phyloP scores from a whole-genome alignment of 1,139 yeast species.

The Kodamaea plutei region DNA sequence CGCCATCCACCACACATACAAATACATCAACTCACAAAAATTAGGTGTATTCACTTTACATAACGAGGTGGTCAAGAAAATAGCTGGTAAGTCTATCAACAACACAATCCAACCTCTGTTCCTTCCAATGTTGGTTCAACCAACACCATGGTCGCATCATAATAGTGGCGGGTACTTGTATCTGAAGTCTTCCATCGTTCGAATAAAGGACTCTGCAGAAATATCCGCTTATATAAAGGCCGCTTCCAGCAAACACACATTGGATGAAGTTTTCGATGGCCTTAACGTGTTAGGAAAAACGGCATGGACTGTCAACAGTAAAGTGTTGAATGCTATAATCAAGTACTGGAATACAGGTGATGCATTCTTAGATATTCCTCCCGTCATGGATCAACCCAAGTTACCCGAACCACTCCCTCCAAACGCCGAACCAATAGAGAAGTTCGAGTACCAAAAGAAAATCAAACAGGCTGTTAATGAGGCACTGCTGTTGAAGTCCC shows the following conservation, averaged over 20 bases:
- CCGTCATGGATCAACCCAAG: conserved; percentile 45
- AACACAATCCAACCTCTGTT: conserved; percentile 81
- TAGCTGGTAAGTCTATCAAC: conserved; percentile 64
- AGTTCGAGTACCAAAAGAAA: conserved; percentile 62
- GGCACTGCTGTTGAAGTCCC: conserved; percentile 69
- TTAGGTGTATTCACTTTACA: conserved; percentile 82
- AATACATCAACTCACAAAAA: conserved; percentile 71
- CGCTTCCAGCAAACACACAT: conserved; percentile 66
- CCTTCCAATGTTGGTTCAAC: conserved; percentile 89
- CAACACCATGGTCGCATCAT: conserved; percentile 80
- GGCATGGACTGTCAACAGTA: conserved; percentile 87
- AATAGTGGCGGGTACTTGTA: conserved; percentile 81
- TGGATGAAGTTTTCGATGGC: conserved; percentile 71
- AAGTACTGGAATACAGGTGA: conserved; percentile 86
- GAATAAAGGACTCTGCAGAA: conserved; percentile 86
- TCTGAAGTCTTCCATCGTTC: conserved; percentile 57
- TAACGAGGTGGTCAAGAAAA: conserved; percentile 56
- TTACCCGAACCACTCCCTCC: conserved; percentile 65
- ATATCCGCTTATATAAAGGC: conserved; percentile 84
- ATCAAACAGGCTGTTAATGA: conserved; percentile 57
- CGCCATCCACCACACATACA: conserved; percentile 87
- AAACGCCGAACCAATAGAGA: conserved; percentile 66
- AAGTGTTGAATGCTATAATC: conserved; percentile 63
- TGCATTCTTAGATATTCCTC: conserved; percentile 78
- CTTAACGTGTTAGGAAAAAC: conserved; percentile 84